Percentiles rank a stretch among this genome's conserved stretches.
phyloP scores from a whole-genome alignment of 2,329 filamentous ascomycete species.

The Penicillium expansum region DNA sequence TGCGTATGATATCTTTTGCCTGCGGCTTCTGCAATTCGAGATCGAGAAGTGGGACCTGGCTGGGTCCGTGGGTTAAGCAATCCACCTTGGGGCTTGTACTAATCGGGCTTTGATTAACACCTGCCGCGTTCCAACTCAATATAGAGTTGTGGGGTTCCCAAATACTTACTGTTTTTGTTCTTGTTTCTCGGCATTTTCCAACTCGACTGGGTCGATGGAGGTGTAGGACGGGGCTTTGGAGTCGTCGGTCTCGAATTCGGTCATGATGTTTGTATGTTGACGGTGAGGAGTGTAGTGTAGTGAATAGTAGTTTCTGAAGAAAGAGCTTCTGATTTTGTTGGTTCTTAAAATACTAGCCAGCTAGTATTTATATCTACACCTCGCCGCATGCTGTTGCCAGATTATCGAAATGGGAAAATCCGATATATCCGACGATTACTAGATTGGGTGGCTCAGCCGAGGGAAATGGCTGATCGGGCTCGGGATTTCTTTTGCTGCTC shows the following conservation, averaged over 20 bases:
- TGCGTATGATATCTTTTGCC: slow-evolving; percentile 1
- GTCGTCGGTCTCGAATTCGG: background rate
- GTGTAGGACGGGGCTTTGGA: background rate
- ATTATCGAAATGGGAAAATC: background rate
- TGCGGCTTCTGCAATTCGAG: slow-evolving; percentile 3
- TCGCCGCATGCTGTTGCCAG: no score
- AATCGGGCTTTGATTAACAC: background rate
- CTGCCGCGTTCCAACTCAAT: background rate
- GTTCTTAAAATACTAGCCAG: background rate
- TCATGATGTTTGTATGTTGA: background rate
- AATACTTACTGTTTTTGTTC: background rate
- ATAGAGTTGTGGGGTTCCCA: background rate
- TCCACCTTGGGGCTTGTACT: background rate
- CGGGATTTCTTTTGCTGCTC: background rate
- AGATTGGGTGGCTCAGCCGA: background rate
- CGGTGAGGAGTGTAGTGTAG: background rate
- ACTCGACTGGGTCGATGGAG: background rate
- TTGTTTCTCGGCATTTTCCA: background rate
- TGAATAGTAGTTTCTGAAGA: no score
- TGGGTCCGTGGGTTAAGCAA: slow-evolving; percentile 7
- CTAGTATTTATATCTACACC: background rate
- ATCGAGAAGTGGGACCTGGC: slow-evolving; percentile 5
- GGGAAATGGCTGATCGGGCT: background rate
- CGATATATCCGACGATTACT: background rate
- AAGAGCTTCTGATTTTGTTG: background rate